Conservation (phyloP, 2,329 filamentous ascomycete genomes). For the Thielaviopsis euricoi region DNA sequence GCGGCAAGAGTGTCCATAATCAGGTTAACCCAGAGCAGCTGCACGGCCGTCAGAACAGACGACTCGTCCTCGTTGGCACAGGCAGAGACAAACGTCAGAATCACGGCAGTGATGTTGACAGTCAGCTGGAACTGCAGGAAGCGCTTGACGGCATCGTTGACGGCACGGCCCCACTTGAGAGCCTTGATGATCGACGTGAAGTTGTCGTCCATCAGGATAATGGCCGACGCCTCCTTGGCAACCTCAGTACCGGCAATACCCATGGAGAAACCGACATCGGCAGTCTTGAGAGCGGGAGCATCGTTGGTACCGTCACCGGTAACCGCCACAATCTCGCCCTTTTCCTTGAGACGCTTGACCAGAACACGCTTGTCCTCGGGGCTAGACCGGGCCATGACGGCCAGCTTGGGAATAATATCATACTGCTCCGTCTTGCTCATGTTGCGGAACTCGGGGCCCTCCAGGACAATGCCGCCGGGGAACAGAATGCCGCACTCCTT, state of each 20-base stretch:
- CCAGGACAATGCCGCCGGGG: constrained; percentile 52
- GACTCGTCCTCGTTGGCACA: constrained; percentile 51
- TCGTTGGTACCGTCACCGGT: constrained; percentile 77
- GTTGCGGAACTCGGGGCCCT: constrained; percentile 64
- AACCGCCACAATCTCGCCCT: constrained; percentile 64
- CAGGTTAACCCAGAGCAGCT: constrained; percentile 88
- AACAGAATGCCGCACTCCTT: constrained; percentile 62
- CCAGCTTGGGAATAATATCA: constrained; percentile 49
- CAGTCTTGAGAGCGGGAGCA: constrained; percentile 63
- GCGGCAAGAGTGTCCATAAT: constrained; percentile 96
- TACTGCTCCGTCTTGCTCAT: constrained; percentile 48
- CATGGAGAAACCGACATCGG: constrained; percentile 76
- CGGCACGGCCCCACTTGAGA: constrained; percentile 62
- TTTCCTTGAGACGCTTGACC: constrained; percentile 53
- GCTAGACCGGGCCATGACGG: constrained; percentile 57
- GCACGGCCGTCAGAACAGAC: constrained; percentile 73
- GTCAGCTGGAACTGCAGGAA: constrained; percentile 66
- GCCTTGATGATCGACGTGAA: constrained; percentile 77
- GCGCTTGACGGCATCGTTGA: constrained; percentile 63
- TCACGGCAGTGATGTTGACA: constrained; percentile 82
- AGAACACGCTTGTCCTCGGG: constrained; percentile 63
- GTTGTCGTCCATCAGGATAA: constrained; percentile 79
- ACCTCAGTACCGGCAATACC: constrained; percentile 71
- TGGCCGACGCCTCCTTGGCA: constrained; percentile 70
- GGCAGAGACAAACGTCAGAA: constrained; percentile 75